Base-by-base conservation (phyloP, 2,329 filamentous ascomycete genomes). In the Neonectria punicea region DNA sequence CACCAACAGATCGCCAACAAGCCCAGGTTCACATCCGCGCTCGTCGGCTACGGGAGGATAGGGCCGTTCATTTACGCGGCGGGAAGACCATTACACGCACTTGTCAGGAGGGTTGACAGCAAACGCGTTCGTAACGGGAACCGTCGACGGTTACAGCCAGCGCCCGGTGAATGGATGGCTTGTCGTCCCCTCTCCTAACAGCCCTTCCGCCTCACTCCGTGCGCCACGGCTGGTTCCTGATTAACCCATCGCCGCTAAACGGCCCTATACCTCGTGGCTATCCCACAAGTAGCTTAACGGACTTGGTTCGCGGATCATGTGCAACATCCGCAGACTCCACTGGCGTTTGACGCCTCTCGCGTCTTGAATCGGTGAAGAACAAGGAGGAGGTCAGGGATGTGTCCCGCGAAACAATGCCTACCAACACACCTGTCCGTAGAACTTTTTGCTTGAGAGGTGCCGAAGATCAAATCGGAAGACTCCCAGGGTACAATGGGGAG, bases 291-390 rank as follows among this genome's bases (percentile, higher is more conserved):
- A 68, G 71, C 46, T 70, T 72, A 75, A 76, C 61, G 41, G 66
- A 56, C 65, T 63, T 63, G 54, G 43, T 51, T 74, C 68, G 65
- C 70, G 66, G 65, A 75, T 75, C 73, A 75, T 75, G 74, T 74
- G 74, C 70, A 75, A 74, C 74, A 75, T 75, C 71, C 68, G 70
- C 63, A 69, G 67, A 68, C 67, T 73, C 73, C 74, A 75, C 73
- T 65, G 74, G 72, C 74, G 72, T 76, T 68, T 75, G 73, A 76
- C 74, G 72, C 71, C 70, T 73, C 67, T 71, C 58, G 59, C 66
- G 63, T 61, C 66, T 69, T 72, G 66, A 70, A 70, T 55, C 16
- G 67, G 61, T 53, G 71, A 67, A 61, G 51, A 55, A 67, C 64
- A 58, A 63, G 64, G 67, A 65, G 68, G 49, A 56, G 39, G 46